Conservation (phyloP, 139 green algal genomes). For the Chlamydomonas asymmetrica region DNA sequence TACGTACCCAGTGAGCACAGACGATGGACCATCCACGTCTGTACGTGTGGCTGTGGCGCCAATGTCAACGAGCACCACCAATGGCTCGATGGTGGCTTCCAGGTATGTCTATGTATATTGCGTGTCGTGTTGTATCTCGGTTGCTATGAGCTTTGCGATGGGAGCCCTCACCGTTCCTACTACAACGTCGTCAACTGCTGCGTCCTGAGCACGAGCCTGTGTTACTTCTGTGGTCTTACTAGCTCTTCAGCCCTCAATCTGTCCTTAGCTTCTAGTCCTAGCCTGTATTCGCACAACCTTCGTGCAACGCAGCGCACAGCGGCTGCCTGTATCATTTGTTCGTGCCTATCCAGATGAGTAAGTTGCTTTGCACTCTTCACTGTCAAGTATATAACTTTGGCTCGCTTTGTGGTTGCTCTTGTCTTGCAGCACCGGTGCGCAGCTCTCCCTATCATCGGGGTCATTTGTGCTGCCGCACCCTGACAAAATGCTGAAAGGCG, state of each 20-base stretch:
- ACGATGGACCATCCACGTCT: not conserved
- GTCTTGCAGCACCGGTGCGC: not conserved
- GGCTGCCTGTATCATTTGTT: not conserved
- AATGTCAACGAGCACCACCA: not conserved
- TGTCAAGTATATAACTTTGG: no score
- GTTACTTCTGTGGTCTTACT: no score
- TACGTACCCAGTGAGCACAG: not conserved
- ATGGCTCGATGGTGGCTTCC: not conserved
- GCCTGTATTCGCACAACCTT: not conserved
- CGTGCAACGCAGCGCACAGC: not conserved
- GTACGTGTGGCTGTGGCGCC: not conserved
- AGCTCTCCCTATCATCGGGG: constrained; percentile 44
- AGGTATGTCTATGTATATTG: not conserved
- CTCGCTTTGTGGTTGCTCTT: no score
- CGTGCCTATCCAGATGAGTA: no score
- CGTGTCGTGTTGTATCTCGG: not conserved
- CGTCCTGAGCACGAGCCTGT: not conserved
- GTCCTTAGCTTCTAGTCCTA: no score
- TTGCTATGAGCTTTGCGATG: not conserved
- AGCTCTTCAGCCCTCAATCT: no score
- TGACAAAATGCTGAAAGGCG: constrained; percentile 75
- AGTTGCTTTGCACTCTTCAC: no score
- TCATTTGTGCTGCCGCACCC: constrained; percentile 82
- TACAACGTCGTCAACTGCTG: not conserved
- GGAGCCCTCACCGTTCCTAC: not conserved